phyloP scores from a whole-genome alignment of 805 yeast genomes.

The Cyberlindnera euphorbiae region DNA sequence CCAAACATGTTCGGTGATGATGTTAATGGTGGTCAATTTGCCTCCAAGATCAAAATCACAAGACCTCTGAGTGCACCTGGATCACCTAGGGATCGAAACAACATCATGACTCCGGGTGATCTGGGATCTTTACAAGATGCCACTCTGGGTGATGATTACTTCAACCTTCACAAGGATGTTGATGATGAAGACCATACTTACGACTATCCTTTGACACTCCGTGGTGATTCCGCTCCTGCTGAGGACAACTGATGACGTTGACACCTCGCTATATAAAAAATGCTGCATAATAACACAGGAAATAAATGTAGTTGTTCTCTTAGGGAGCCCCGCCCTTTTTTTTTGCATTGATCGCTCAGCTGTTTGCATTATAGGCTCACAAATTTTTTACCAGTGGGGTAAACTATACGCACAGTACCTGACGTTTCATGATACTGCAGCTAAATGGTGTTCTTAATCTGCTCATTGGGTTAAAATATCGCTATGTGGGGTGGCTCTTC shows the following conservation, averaged over 20 bases:
- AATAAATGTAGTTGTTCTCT: too few relatives aligned
- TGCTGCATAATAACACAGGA: too few relatives aligned
- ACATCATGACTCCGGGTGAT: slow-evolving; percentile 96
- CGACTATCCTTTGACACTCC: slow-evolving; percentile 42
- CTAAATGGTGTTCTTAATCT: too few relatives aligned
- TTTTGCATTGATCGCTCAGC: too few relatives aligned
- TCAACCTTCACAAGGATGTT: slow-evolving; percentile 41
- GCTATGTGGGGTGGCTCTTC: too few relatives aligned
- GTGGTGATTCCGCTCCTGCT: slow-evolving; percentile 44
- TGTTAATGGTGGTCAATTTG: slow-evolving; percentile 26
- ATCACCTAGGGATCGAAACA: slow-evolving; percentile 75
- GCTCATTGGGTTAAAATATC: too few relatives aligned
- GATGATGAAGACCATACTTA: slow-evolving; percentile 39
- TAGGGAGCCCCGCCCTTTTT: too few relatives aligned
- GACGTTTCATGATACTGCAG: too few relatives aligned
- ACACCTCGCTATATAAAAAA: too few relatives aligned
- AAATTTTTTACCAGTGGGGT: too few relatives aligned
- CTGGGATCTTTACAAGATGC: slow-evolving; percentile 94
- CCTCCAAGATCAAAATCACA: slow-evolving; percentile 62
- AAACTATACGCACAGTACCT: too few relatives aligned
- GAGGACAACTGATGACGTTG: slow-evolving; percentile 5
- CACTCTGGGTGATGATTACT: slow-evolving; percentile 75
- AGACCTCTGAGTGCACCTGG: slow-evolving; percentile 97
- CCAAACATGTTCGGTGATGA: slow-evolving; percentile 65
- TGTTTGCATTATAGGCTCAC: too few relatives aligned